Evolutionary conservation across 2,329 filamentous ascomycete genomes (phyloP).

Genomic region (Ceratocystis destructans): DNA sequence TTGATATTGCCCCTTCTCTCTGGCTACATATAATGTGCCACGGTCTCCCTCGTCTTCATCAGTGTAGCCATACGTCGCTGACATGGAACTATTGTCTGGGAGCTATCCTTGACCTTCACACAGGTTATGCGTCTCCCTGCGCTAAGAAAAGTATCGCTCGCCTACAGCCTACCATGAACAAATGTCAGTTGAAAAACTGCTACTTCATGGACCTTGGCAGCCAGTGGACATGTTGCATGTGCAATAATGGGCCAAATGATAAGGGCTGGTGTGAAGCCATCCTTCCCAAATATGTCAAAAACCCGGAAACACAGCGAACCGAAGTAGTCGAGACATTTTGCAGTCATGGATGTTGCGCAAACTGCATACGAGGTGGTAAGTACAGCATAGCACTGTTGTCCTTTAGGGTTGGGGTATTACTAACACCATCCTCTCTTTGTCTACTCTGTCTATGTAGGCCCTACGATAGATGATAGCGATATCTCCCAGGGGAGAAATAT

Average conservation of each 20-base stretch:
- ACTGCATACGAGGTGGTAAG: constrained; percentile 35
- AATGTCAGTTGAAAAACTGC: constrained; percentile 39
- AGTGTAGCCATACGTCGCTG: constrained; percentile 41
- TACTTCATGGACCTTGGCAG: constrained; percentile 37
- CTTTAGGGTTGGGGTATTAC: not conserved
- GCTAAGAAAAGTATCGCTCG: constrained; percentile 35
- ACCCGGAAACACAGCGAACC: constrained; percentile 25
- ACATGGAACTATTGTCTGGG: constrained; percentile 42
- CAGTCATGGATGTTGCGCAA: constrained; percentile 40
- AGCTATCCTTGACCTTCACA: constrained; percentile 34
- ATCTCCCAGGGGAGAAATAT: not conserved
- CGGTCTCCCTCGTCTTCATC: constrained; percentile 39
- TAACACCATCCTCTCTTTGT: not conserved
- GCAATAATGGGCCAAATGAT: constrained; percentile 37
- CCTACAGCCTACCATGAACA: constrained; percentile 31
- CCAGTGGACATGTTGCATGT: constrained; percentile 42
- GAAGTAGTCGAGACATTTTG: constrained; percentile 33
- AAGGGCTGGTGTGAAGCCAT: constrained; percentile 39
- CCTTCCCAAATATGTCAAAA: constrained; percentile 25
- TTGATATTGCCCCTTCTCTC: not conserved
- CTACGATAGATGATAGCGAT: not conserved
- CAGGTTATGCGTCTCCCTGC: constrained; percentile 38
- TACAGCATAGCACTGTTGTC: constrained; percentile 11
- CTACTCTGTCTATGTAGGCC: not conserved
- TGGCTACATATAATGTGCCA: constrained; percentile 34